Evolutionary conservation across 495 filamentous ascomycete species (phyloP).

Genomic region (Cercophora newfieldiana): DNA sequence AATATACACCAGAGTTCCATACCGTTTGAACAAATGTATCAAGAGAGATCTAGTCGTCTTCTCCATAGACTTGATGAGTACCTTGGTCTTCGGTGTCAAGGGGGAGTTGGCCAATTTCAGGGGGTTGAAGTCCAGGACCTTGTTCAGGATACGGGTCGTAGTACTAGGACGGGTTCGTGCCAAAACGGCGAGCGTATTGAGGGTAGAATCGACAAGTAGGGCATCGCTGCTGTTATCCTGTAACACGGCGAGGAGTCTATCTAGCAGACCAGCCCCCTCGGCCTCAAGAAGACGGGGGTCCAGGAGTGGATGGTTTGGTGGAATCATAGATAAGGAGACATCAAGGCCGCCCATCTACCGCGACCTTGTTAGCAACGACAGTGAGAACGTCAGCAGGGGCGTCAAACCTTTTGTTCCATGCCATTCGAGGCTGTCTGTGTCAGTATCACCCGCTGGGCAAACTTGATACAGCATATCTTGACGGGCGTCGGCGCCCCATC

Average conservation of each 20-base stretch:
- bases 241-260: conserved; percentile 82
- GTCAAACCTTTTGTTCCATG: conserved; percentile 77
- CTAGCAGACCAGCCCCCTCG: conserved; percentile 84
- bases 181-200: conserved; percentile 81
- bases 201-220: conserved; percentile 84
- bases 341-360: conserved; percentile 79
- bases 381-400: conserved; percentile 11
- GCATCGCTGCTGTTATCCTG: conserved; percentile 87
- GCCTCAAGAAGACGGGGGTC: conserved; percentile 81
- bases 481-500: conserved; percentile 75
- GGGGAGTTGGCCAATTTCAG: conserved; percentile 72
- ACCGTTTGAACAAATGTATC: conserved; percentile 77
- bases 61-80: conserved; percentile 89
- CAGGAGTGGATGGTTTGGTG: conserved; percentile 75
- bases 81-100: conserved; percentile 72
- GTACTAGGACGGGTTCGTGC: conserved; percentile 78
- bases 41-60: conserved; percentile 83
- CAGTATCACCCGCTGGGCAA: conserved; percentile 88
- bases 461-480: conserved; percentile 93
- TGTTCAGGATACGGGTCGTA: conserved; percentile 78
- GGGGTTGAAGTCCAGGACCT: conserved; percentile 89
- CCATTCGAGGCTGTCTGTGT: conserved; percentile 83
- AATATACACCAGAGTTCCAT: conserved; percentile 19
- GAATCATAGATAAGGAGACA: conserved; percentile 81
- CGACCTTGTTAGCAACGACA: conserved; percentile 31